Percentiles rank a stretch among this genome's conserved stretches.
Evolutionary conservation across 495 filamentous ascomycete genomes (phyloP).

Genomic region (Filosporella fistucella): DNA sequence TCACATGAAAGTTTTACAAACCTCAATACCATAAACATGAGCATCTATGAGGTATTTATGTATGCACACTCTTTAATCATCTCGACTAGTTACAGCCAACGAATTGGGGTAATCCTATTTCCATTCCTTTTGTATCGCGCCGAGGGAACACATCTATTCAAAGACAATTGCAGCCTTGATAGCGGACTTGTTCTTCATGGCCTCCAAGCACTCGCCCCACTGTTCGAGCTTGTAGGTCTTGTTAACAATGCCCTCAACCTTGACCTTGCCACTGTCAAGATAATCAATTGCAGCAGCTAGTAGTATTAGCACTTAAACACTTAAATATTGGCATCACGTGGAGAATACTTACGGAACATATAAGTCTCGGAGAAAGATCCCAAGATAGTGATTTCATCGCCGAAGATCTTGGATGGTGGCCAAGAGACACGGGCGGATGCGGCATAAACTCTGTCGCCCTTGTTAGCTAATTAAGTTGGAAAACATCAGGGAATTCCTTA

Average conservation of each 20-base stretch:
- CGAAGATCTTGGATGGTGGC: slow-evolving; percentile 61
- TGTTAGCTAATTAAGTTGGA: no score
- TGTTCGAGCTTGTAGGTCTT: slow-evolving; percentile 49
- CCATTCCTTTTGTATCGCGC: neutral
- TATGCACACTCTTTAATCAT: no score
- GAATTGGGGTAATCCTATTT: neutral
- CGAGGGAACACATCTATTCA: slow-evolving; percentile 32
- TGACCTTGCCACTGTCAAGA: slow-evolving; percentile 61
- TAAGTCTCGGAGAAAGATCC: slow-evolving; percentile 67
- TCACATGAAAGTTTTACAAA: no score
- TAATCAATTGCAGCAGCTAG: slow-evolving; percentile 61
- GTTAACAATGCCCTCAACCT: slow-evolving; percentile 50
- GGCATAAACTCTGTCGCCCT: slow-evolving; percentile 51
- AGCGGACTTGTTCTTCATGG: slow-evolving; percentile 59
- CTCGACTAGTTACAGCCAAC: no score
- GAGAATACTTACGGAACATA: slow-evolving; percentile 51
- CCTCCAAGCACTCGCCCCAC: slow-evolving; percentile 48
- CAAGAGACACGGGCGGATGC: slow-evolving; percentile 56
- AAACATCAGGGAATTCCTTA: no score
- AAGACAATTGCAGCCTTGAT: slow-evolving; percentile 72
- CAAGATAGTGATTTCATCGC: slow-evolving; percentile 61
- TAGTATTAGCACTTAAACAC: slow-evolving; percentile 3
- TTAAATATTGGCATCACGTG: neutral
- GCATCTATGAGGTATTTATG: no score
- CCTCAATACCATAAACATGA: no score